Conservation (phyloP, 208 protist genomes). For the Acanthamoeba sp. region DNA sequence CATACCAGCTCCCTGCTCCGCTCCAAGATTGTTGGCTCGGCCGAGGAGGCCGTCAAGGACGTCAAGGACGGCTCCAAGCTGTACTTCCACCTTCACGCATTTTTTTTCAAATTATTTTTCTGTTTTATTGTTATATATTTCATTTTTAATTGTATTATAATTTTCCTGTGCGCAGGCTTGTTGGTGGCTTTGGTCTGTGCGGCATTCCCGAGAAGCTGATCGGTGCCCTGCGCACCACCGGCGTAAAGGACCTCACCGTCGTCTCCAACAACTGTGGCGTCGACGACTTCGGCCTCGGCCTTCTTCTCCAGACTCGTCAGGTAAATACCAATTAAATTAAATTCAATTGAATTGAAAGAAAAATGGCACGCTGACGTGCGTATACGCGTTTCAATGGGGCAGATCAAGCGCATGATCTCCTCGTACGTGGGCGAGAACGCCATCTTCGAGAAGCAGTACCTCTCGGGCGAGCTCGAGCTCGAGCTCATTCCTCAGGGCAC, state of each 20-base stretch:
- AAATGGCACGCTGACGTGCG: neutral
- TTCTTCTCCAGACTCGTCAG: conserved; percentile 95
- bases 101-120: neutral
- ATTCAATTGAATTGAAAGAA: no score
- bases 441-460: conserved; percentile 95
- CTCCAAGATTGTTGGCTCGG: conserved; percentile 14
- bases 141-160: neutral
- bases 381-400: conserved; percentile 28
- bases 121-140: conserved; percentile 1
- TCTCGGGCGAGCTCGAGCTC: conserved; percentile 96
- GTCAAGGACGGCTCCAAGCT: conserved; percentile 47
- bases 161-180: neutral
- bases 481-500: conserved; percentile 96
- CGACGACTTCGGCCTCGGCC: conserved; percentile 95
- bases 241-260: conserved; percentile 94
- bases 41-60: conserved; percentile 71
- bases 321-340: conserved; percentile 35
- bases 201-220: conserved; percentile 96
- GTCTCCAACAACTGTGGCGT: conserved; percentile 97
- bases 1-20: neutral
- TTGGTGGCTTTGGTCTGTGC: conserved; percentile 96
- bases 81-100: neutral
- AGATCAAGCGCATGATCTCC: conserved; percentile 92
- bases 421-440: conserved; percentile 97
- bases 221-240: conserved; percentile 91